Evolutionary conservation across 2,329 filamentous ascomycete species (phyloP).

Genomic region (Trichoderma sp.): DNA sequence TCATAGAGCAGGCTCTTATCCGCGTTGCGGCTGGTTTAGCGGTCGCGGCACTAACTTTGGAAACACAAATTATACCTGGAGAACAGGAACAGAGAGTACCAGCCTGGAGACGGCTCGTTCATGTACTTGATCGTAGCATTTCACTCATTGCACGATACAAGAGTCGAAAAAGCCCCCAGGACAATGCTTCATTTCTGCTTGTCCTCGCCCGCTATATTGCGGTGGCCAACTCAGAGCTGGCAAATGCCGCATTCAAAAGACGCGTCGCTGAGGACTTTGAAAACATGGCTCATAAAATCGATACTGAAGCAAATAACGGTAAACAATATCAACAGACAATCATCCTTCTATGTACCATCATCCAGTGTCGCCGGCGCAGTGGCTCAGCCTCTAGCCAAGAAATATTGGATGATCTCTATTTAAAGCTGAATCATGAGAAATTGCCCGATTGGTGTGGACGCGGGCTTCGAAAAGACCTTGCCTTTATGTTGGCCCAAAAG

Average conservation of each 20-base stretch:
- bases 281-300: conserved; percentile 27
- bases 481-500: conserved; percentile 54
- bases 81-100: conserved; percentile 23
- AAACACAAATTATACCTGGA: conserved; percentile 15
- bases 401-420: conserved; percentile 45
- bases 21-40: conserved; percentile 37
- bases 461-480: conserved; percentile 48
- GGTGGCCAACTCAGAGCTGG: conserved; percentile 27
- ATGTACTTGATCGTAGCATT: conserved; percentile 34
- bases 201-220: conserved; percentile 34
- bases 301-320: conserved; percentile 24
- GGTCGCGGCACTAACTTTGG: conserved; percentile 32
- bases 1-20: conserved; percentile 34
- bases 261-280: conserved; percentile 31
- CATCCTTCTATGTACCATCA: conserved; percentile 47
- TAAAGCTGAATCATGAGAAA: conserved; percentile 41
- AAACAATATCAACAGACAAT: conserved; percentile 36
- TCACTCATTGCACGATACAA: conserved; percentile 26
- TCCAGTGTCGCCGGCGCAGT: conserved; percentile 50
- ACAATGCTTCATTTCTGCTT: conserved; percentile 32
- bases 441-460: conserved; percentile 39
- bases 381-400: conserved; percentile 41
- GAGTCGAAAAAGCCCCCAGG: conserved; percentile 7
- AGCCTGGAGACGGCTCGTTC: conserved; percentile 32
- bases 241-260: conserved; percentile 22